Percentiles rank a stretch among this genome's conserved stretches.
Evolutionary conservation across 1,284 basidiomycete genomes (phyloP).

Genomic region (Boletellus deceptivus): DNA sequence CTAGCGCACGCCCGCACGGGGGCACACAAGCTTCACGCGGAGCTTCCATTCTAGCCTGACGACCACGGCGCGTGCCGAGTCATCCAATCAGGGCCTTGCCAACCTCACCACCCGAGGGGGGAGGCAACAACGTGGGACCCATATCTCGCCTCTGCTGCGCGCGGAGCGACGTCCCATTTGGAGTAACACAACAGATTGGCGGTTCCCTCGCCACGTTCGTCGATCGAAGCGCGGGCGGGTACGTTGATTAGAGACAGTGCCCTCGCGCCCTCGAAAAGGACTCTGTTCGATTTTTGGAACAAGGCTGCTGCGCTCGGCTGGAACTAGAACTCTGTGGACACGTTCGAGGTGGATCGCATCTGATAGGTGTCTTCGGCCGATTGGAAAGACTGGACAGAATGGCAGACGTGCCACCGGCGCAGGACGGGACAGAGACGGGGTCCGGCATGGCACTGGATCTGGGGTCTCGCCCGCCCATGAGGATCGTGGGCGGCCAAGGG

Average conservation of each 20-base stretch:
- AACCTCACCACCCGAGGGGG: neutral
- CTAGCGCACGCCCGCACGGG: too few species aligned
- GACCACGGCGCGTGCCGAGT: neutral
- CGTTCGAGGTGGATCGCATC: neutral
- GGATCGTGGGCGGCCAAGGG: conserved; percentile 23
- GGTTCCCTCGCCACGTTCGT: too few species aligned
- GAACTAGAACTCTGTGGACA: neutral
- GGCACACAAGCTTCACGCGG: neutral
- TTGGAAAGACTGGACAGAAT: neutral
- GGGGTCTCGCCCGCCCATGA: conserved; percentile 14
- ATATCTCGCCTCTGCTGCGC: neutral
- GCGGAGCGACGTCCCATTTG: too few species aligned
- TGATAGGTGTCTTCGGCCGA: conserved; percentile 11
- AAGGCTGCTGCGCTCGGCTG: neutral
- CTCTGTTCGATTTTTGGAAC: too few species aligned
- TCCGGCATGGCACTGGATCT: too few species aligned
- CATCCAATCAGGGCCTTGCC: neutral
- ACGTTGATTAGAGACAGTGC: too few species aligned
- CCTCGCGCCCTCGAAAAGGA: too few species aligned
- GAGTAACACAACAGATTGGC: too few species aligned
- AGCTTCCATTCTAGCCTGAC: neutral
- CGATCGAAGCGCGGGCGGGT: too few species aligned
- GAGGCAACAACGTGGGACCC: neutral
- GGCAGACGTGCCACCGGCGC: neutral
- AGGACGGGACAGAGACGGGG: conserved; percentile 6